A percentile compares a stretch with the other conserved stretches of the same genome.
These are phyloP conservation scores for Alternaria arborescens DNA, from an alignment of 2,329 filamentous ascomycete genomes.

Conservation along the genomic window DNA sequence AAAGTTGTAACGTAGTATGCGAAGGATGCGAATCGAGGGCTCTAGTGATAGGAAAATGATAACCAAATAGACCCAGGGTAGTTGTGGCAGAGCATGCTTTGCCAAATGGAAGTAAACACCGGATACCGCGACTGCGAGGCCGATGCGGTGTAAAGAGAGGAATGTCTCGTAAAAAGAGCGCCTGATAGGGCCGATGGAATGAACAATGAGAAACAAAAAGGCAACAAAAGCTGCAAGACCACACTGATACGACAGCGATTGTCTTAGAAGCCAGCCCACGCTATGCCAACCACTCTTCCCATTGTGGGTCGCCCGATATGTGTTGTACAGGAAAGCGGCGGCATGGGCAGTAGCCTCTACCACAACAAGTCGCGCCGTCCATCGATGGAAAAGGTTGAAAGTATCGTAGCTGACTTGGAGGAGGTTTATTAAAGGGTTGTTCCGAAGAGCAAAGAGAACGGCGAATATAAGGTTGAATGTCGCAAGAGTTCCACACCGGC, in stretches of 20 bases:
- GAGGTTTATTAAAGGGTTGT: constrained; percentile 75
- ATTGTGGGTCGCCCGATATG: constrained; percentile 54
- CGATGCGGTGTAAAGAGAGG: constrained; percentile 72
- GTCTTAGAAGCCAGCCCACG: constrained; percentile 37
- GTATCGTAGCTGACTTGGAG: constrained; percentile 78
- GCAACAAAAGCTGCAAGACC: constrained; percentile 66
- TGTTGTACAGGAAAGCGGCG: constrained; percentile 62
- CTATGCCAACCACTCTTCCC: constrained; percentile 52
- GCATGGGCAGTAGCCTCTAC: constrained; percentile 72
- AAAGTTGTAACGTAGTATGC: constrained; percentile 71
- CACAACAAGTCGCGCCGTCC: constrained; percentile 76
- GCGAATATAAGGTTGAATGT: constrained; percentile 79
- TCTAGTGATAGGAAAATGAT: constrained; percentile 71
- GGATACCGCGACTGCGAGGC: constrained; percentile 66
- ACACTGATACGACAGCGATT: constrained; percentile 63
- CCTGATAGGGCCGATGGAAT: constrained; percentile 72
- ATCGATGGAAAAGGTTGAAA: constrained; percentile 79
- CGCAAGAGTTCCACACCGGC: constrained; percentile 73
- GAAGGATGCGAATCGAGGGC: constrained; percentile 64
- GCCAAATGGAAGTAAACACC: constrained; percentile 71
- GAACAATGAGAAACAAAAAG: constrained; percentile 67
- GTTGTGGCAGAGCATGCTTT: constrained; percentile 63
- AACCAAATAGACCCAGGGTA: constrained; percentile 66
- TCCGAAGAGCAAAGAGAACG: constrained; percentile 74
- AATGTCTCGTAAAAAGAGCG: constrained; percentile 83